Evolutionary conservation across 2,329 filamentous ascomycete genomes (phyloP), one percentile per base, ranked within the genome.

Genomic region (Pseudocercospora eumusae): DNA sequence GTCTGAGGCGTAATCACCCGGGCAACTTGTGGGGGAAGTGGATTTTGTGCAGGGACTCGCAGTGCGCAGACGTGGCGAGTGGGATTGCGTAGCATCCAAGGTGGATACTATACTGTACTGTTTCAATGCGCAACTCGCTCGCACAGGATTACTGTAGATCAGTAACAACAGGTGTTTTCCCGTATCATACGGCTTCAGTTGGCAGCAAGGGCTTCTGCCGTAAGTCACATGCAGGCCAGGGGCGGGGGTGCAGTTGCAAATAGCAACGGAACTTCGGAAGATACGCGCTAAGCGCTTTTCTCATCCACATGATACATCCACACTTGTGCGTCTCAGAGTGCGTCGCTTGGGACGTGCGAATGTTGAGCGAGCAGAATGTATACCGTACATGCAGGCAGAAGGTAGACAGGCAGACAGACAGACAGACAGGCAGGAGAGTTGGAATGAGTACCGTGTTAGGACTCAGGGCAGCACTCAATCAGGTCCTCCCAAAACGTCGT

Each of bases 11-110:
- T 54, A 54, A 36, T 33, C 20, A 27, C 27, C 23, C 11, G 21
- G 20, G 13, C 45, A 15, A 25, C n/a, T 21, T 23, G 15, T n/a
- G 25, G n/a, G 13, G 47, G 21, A 25, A 28, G 15, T 25, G 25
- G 20, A 52, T 25, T 47, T 20, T 25, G 10, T 18, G 44, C 18
- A 25, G 18, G 18, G 44, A 20, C 21, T 21, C 23, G 20, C 20
- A 20, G 15, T 23, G 21, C 36, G 36, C 36, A 49, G 44, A 53
- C 15, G 52, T 54, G 66, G 20, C 28, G 57, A 20, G 57, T 45
- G 57, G 33, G 33, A 54, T 27, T n/a, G 56, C 52, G 52, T 54
- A 33, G 52, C 28, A 54, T 40, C 15, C 21, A 28, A 54, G 52
- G 56, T 33, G 45, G 56, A 58, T 33, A 20, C n/a, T n/a, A n/a